Evolutionary conservation across 352 stramenopile genomes (phyloP).

Genomic region (Phytophthora crassamura): DNA sequence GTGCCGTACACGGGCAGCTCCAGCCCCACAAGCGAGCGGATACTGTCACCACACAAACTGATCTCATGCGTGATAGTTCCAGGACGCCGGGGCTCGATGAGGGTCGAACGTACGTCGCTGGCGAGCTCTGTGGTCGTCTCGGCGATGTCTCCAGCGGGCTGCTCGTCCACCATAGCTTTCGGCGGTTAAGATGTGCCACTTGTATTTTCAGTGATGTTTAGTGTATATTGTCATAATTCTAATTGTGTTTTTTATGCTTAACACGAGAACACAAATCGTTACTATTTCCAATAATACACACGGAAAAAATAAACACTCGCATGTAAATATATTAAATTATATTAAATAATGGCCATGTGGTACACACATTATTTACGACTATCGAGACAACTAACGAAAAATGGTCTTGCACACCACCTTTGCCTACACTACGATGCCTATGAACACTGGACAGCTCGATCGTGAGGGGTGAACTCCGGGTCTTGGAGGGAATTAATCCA

Average conservation of each 20-base stretch:
- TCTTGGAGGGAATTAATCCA: constrained; percentile 4
- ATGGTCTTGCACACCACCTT: not conserved
- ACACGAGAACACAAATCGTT: not conserved
- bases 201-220: not conserved
- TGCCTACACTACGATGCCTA: constrained; percentile 25
- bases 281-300: no score
- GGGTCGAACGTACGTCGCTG: not conserved
- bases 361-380: constrained; percentile 36
- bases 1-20: constrained; percentile 73
- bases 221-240: not conserved
- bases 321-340: constrained; percentile 18
- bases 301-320: not conserved
- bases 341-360: constrained; percentile 31
- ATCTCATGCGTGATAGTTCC: constrained; percentile 32
- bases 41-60: constrained; percentile 35
- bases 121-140: constrained; percentile 7
- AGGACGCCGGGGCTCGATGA: constrained; percentile 6
- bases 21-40: constrained; percentile 64
- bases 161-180: constrained; percentile 40
- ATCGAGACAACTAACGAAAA: constrained; percentile 25
- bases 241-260: constrained; percentile 1
- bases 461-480: not conserved
- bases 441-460: constrained; percentile 16
- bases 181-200: not conserved
- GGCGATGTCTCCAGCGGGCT: constrained; percentile 1